Evolutionary conservation across 441 rosid species (phyloP), one percentile per base, ranked within the genome.

Genomic region (Croton setiger): DNA sequence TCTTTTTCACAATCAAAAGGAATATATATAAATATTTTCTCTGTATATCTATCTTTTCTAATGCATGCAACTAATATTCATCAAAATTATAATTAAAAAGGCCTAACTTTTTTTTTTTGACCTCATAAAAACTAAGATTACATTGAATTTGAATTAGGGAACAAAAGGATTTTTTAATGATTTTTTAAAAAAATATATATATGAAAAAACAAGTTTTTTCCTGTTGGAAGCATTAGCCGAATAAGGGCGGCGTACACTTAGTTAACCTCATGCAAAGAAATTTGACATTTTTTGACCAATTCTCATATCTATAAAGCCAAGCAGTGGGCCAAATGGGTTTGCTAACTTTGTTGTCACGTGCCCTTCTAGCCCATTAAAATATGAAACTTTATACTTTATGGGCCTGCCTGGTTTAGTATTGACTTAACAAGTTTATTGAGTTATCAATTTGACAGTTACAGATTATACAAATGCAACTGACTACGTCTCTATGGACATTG

Each of bases 181-280:
- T 64, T 31, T 56, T 20, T 31, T 56, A 18, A 37, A 2, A 13
- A 45, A 14, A 64, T 43, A 62, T 54, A n/a, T 3, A 15, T 12
- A 64, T 27, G 52, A 41, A 60, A 58, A 45, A 9, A 39, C 43
- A 39, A 39, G 43, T 39, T 9, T 14, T 55, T 27, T 64, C 51
- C 67, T 41, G 4, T 6, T 54, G 73, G 76, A 63, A 74, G 70
- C 78, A 75, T 17, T 12, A 49, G 2, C 45, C 66, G 48, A 70
- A 70, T 39, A 60, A 37, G 44, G 71, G 73, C 72, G 63, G 79
- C 64, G n/a, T n/a, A n/a, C n/a, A n/a, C n/a, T n/a, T n/a, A n/a
- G n/a, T n/a, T n/a, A n/a, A n/a, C n/a, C n/a, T n/a, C n/a, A 21
- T 43, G 5, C 35, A 39, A 21, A 47, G 21, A 53, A 47, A 31